Conservation (phyloP, 139 green algal species). For the Closterium sp. region DNA sequence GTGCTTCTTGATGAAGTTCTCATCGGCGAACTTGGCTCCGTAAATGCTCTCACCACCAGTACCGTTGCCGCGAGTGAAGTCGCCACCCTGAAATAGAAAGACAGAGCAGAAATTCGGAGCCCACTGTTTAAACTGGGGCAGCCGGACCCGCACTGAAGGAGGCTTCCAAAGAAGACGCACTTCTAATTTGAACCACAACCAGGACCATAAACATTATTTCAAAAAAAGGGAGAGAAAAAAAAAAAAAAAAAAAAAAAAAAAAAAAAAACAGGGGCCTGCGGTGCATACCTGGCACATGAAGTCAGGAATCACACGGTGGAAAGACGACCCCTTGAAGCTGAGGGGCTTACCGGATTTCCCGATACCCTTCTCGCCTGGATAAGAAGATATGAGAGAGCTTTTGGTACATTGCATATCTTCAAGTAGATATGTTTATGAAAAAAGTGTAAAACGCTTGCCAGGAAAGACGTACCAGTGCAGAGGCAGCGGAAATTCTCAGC, state of each 20-base stretch:
- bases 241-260: not conserved
- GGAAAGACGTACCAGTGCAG: slow-evolving; percentile 52
- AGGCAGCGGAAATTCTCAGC: slow-evolving; percentile 63
- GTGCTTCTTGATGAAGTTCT: slow-evolving; percentile 88
- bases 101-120: not conserved
- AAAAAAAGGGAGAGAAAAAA: no score
- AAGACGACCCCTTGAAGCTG: slow-evolving; percentile 57
- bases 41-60: slow-evolving; percentile 63
- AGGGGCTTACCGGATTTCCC: slow-evolving; percentile 54
- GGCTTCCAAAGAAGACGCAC: slow-evolving; percentile 1
- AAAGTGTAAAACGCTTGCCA: no score
- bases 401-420: not conserved
- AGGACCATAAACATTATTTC: no score
- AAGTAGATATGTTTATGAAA: not conserved
- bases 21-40: slow-evolving; percentile 58
- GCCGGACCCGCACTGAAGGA: no score
- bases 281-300: slow-evolving; percentile 55
- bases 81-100: slow-evolving; percentile 53
- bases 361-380: slow-evolving; percentile 42
- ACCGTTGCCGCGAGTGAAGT: slow-evolving; percentile 60
- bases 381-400: not conserved
- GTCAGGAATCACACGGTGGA: slow-evolving; percentile 59
- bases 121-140: not conserved
- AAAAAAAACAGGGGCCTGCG: no score
- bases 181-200: not conserved